Percentiles rank a stretch among this genome's conserved stretches.
These are phyloP conservation scores for Funneliformis caledonium DNA, from an alignment of 371 early-diverging fungal genomes.

Conservation along the genomic window DNA sequence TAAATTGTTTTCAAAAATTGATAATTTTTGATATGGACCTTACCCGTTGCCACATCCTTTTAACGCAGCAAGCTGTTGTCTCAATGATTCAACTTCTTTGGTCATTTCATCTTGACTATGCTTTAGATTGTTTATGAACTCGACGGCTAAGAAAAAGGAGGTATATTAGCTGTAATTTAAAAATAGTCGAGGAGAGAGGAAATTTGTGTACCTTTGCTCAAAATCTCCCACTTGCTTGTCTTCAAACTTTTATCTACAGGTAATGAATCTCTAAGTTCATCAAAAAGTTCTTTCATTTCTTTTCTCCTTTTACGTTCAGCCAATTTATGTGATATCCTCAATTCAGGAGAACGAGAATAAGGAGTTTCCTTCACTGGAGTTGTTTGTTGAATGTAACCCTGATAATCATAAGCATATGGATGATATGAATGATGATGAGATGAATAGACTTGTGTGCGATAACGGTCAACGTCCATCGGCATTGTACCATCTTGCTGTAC, in stretches of 20 bases:
- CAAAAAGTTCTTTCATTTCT: constrained; percentile 90
- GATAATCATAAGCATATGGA: constrained; percentile 46
- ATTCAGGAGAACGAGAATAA: constrained; percentile 71
- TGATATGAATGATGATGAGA: constrained; percentile 37
- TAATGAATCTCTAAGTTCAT: constrained; percentile 74
- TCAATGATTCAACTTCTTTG: constrained; percentile 52
- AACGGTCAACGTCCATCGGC: constrained; percentile 42
- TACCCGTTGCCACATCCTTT: constrained; percentile 34
- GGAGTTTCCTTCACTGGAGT: constrained; percentile 55
- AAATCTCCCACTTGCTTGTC: constrained; percentile 86
- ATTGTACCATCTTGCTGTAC: constrained; percentile 39
- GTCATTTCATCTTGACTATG: constrained; percentile 58
- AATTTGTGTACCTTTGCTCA: constrained; percentile 68
- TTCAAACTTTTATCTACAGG: constrained; percentile 77
- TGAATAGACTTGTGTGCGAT: constrained; percentile 25
- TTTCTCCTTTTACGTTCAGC: constrained; percentile 84
- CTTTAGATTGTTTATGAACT: constrained; percentile 56
- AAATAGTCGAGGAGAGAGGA: not conserved
- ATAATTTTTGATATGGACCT: not conserved
- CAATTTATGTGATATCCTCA: constrained; percentile 78
- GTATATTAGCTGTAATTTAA: not conserved
- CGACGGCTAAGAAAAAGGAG: constrained; percentile 51
- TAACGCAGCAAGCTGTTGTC: constrained; percentile 41
- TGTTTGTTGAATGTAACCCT: constrained; percentile 32
- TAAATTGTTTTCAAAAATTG: not conserved